Base-by-base conservation (phyloP, 2,329 filamentous ascomycete genomes). In the Colletotrichum musae region DNA sequence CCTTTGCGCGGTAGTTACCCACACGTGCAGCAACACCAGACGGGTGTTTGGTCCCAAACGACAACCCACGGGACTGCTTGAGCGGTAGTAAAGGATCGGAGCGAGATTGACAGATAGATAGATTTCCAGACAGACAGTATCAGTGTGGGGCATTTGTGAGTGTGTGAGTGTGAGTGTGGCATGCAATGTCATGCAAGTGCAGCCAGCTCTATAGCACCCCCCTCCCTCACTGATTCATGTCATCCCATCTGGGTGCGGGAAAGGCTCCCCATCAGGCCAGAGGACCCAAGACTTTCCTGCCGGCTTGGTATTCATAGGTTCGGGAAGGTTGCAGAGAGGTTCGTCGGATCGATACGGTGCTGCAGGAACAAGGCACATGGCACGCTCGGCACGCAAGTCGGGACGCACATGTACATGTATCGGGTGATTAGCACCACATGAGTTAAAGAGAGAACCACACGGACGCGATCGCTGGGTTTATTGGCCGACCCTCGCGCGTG, bases 1-100 rank as follows among this genome's bases (percentile, higher is more conserved):
- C 53, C 32, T 48, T 28, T 15, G 41, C 48, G 26, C 18, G 18
- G 21, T 24, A 24, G 21, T 32, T 64, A 53, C 57, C 66, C 61
- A 69, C 66, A 66, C 61, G 50, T 56, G 61, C 62, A 48, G 61
- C 50, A 66, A 69, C 61, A 51, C 39, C 21, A 56, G 32, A 28
- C 66, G 61, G 61, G 36, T 45, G 50, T 43, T 51, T 60, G 50
- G 50, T 43, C 36, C 43, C 45, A 6, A 51, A 51, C 24, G 26
- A 57, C 47, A n/a, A n/a, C 41, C 32, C 32, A 51, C n/a, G 48
- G 21, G 21, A 26, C 48, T 13, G 18, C 9, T 26, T 16, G 24
- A 43, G 10, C 15, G 16, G 16, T 47, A 47, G 18, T 5, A 47
- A 47, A 18, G 18, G 16, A 47, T 18, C 45, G 16, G 16, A 18